A percentile compares a stretch with the other conserved stretches of the same genome.
Evolutionary conservation across 1,284 basidiomycete genomes (phyloP).

Genomic region (Cryptococcus sp.): DNA sequence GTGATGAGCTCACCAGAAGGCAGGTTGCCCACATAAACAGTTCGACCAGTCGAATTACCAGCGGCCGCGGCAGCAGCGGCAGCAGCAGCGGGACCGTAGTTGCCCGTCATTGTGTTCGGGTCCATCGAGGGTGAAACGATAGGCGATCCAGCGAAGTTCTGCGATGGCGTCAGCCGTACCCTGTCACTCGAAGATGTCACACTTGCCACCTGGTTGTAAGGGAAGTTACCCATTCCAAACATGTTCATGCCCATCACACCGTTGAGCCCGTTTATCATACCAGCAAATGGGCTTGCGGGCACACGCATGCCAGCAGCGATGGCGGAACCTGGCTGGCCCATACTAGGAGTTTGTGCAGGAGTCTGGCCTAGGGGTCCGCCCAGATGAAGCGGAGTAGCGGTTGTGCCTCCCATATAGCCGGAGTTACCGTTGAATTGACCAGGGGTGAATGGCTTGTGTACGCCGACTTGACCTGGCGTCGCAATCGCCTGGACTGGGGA

Average conservation of each 20-base stretch:
- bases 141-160: slow-evolving; percentile 31
- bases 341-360: slow-evolving; percentile 15
- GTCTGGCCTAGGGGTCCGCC: slow-evolving; percentile 19
- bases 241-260: slow-evolving; percentile 33
- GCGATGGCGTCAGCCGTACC: slow-evolving; percentile 3
- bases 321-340: slow-evolving; percentile 14
- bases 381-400: slow-evolving; percentile 14
- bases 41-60: slow-evolving; percentile 71
- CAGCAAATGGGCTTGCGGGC: slow-evolving; percentile 48
- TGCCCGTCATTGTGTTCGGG: slow-evolving; percentile 60
- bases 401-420: slow-evolving; percentile 7
- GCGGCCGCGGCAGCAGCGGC: slow-evolving; percentile 73
- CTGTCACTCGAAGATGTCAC: background rate
- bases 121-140: slow-evolving; percentile 64
- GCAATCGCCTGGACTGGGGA: slow-evolving; percentile 56
- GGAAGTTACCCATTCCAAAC: slow-evolving; percentile 36
- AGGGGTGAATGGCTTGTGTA: slow-evolving; percentile 53
- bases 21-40: slow-evolving; percentile 96
- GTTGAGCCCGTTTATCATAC: slow-evolving; percentile 55
- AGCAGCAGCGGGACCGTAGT: slow-evolving; percentile 63
- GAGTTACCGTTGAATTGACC: slow-evolving; percentile 35
- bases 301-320: slow-evolving; percentile 18
- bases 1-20: slow-evolving; percentile 56
- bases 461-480: slow-evolving; percentile 53
- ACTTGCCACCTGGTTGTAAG: slow-evolving; percentile 32